These are phyloP conservation scores for Cryptosporidium bovis DNA, from an alignment of 169 alveolate genomes.

Conservation along the genomic window DNA sequence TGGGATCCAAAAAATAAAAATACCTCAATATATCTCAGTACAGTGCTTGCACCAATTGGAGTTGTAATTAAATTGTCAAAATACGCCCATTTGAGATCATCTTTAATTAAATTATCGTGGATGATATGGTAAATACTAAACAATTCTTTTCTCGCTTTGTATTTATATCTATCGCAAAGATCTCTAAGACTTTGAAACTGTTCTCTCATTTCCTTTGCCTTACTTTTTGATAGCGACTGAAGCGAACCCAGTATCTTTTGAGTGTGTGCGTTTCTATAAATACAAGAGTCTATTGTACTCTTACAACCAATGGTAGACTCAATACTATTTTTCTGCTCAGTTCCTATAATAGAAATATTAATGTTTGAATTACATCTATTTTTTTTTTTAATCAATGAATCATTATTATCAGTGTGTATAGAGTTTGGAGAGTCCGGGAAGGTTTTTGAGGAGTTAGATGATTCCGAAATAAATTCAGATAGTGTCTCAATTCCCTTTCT, in stretches of 20 bases:
- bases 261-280: conserved; percentile 58
- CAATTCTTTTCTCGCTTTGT: conserved; percentile 64
- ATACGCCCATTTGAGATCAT: conserved; percentile 69
- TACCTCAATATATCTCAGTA: conserved; percentile 43
- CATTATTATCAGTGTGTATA: conserved; percentile 9
- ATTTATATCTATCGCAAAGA: conserved; percentile 41
- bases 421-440: conserved; percentile 4
- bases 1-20: conserved; percentile 17
- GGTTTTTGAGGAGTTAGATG: conserved; percentile 24
- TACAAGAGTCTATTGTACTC: conserved; percentile 72
- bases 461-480: conserved; percentile 59
- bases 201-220: conserved; percentile 47
- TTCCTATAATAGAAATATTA: background rate
- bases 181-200: conserved; percentile 65
- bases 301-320: conserved; percentile 61
- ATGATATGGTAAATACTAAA: conserved; percentile 51
- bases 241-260: conserved; percentile 63
- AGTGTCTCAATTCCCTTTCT: conserved; percentile 22
- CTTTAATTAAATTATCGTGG: conserved; percentile 55
- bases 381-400: background rate
- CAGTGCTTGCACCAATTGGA: conserved; percentile 72
- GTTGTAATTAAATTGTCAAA: conserved; percentile 54
- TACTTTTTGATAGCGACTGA: conserved; percentile 38
- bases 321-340: background rate
- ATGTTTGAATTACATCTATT: background rate